Evolutionary conservation across 2,329 filamentous ascomycete species (phyloP), one percentile per base, ranked within the genome.

Genomic region (Simplicillium aogashimaense): DNA sequence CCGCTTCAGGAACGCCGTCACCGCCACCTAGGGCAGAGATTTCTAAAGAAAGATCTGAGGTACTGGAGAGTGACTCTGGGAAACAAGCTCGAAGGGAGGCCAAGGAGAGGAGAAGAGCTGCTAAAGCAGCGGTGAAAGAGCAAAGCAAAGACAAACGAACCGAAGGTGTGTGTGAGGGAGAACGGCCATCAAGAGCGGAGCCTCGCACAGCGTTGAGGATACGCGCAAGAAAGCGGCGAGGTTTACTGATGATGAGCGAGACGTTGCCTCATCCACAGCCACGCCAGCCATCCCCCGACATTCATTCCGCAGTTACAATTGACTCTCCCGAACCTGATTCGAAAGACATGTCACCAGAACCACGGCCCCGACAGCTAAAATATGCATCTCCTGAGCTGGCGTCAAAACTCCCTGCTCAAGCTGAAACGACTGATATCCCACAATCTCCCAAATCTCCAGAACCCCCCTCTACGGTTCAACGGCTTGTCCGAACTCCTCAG

Each of bases 191-290:
- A 18, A 16, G 16, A 16, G 37, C 38, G 10, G 33, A 38, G 20
- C 42, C 17, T n/a, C 39, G 29, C n/a, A 41, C 42, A 12, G 38
- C 25, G 18, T 36, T 44, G 15, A 32, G 42, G 20, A 39, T 44
- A 34, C 38, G 38, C 5, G 36, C 42, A 11, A 41, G 42, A 34
- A 39, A 44, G 18, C 37, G 35, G 14, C 37, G 42, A 25, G 42
- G 42, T 3, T 14, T 44, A 12, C 35, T 44, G 10, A 41, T 44
- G 42, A 28, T 44, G 29, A 38, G 25, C 14, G 36, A 44, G 18
- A 28, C 38, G 17, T 30, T 13, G 11, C 2, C 9, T 3, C 35
- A 30, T 13, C 11, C 15, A 9, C 29, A 31, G 25, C 13, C 36
- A 18, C 20, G 20, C 6, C 6, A 25, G 20, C 20, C 20, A 9